A percentile compares a stretch with the other conserved stretches of the same genome.
Evolutionary conservation across 2,329 filamentous ascomycete species (phyloP).

Genomic region (Diplodia corticola): DNA sequence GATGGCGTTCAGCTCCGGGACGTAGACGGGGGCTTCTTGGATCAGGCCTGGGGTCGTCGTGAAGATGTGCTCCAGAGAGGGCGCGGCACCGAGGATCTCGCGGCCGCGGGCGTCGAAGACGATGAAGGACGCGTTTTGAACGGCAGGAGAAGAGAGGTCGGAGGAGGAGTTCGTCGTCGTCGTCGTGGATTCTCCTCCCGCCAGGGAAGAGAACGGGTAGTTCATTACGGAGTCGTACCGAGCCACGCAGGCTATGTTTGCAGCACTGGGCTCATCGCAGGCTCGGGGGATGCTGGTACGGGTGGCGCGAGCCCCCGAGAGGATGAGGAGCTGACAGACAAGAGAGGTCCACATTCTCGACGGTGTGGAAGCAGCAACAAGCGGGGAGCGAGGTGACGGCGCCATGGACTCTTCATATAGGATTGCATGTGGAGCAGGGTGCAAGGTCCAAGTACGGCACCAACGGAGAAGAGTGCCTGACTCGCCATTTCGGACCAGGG

Average conservation of each 20-base stretch:
- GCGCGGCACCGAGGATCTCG: conserved; percentile 28
- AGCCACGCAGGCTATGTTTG: neutral
- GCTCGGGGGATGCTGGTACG: neutral
- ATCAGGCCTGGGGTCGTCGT: neutral
- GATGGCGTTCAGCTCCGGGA: conserved; percentile 22
- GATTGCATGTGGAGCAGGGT: neutral
- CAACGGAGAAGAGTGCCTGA: neutral
- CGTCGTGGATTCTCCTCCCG: neutral
- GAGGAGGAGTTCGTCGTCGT: neutral
- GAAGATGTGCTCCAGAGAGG: conserved; percentile 28
- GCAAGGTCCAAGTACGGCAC: neutral
- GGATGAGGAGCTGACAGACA: neutral
- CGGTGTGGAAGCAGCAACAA: neutral
- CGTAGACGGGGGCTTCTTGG: conserved; percentile 26
- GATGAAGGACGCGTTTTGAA: conserved; percentile 26
- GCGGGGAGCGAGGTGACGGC: no score
- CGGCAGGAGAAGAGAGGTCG: neutral
- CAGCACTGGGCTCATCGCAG: neutral
- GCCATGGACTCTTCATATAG: neutral
- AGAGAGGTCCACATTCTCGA: neutral
- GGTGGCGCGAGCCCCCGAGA: neutral
- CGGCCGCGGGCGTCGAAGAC: conserved; percentile 31
- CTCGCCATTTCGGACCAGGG: no score
- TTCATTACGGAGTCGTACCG: neutral
- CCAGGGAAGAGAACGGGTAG: neutral